Conservation (phyloP, 768 basidiomycete genomes). For the Tricholoma bakamatsutake region DNA sequence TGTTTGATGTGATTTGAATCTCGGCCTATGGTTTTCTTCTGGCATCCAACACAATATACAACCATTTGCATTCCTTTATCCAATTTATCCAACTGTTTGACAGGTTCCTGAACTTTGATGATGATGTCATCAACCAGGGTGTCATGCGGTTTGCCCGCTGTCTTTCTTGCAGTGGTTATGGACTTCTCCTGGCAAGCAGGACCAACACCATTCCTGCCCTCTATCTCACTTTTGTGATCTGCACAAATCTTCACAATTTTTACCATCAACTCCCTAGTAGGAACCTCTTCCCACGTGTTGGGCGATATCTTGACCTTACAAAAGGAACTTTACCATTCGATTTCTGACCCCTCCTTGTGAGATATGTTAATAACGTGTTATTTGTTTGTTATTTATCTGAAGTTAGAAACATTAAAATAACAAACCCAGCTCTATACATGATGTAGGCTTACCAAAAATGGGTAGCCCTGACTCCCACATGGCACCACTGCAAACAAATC, state of each 20-base stretch:
- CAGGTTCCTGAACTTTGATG: not conserved
- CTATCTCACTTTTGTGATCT: conserved; percentile 2
- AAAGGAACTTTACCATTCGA: not conserved
- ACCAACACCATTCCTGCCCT: conserved; percentile 7
- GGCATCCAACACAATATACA: conserved; percentile 12
- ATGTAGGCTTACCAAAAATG: too few species aligned
- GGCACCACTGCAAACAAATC: too few species aligned
- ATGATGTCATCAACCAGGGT: conserved; percentile 6
- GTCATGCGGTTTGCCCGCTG: conserved; percentile 9
- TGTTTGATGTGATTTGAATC: conserved; percentile 6
- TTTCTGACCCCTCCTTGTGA: too few species aligned
- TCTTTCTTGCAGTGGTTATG: not conserved
- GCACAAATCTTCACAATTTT: not conserved
- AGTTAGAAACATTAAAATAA: too few species aligned
- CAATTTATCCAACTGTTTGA: not conserved
- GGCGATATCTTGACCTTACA: not conserved
- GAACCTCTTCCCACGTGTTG: not conserved
- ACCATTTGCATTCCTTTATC: not conserved
- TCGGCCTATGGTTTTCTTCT: conserved; percentile 3
- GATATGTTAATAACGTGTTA: too few species aligned
- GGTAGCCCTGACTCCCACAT: too few species aligned
- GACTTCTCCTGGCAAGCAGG: conserved; percentile 4
- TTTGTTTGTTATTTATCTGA: too few species aligned
- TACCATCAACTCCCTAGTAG: not conserved
- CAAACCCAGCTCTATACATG: too few species aligned